Evolutionary conservation across 2,329 filamentous ascomycete species (phyloP).

Genomic region (Incumbomyces lentus): DNA sequence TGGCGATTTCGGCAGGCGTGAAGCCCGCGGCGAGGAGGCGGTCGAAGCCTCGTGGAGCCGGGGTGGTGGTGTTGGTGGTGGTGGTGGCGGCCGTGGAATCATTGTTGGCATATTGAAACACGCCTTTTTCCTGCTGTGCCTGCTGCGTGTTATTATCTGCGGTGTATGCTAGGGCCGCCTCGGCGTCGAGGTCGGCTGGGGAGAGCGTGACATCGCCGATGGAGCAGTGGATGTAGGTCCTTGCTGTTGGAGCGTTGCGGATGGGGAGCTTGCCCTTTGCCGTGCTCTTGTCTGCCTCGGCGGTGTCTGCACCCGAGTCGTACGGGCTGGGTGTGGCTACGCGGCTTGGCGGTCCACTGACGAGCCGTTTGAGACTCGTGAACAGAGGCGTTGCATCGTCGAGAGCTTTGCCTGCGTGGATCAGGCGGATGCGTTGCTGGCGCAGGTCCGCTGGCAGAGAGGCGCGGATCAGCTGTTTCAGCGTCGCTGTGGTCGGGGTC

Average conservation of each 20-base stretch:
- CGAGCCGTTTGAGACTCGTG: slow-evolving; percentile 54
- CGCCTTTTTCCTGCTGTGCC: background rate
- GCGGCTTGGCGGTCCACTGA: slow-evolving; percentile 38
- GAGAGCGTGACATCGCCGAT: slow-evolving; percentile 67
- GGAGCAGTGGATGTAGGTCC: slow-evolving; percentile 87
- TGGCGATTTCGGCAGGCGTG: slow-evolving; percentile 69
- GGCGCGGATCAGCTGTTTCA: slow-evolving; percentile 72
- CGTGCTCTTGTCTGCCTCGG: slow-evolving; percentile 24
- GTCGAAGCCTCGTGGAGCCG: slow-evolving; percentile 69
- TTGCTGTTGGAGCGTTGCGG: slow-evolving; percentile 38
- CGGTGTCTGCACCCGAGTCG: slow-evolving; percentile 16
- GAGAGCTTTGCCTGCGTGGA: slow-evolving; percentile 79
- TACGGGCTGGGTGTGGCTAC: slow-evolving; percentile 23
- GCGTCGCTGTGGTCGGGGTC: slow-evolving; percentile 58
- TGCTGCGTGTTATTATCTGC: background rate
- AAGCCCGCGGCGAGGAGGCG: slow-evolving; percentile 73
- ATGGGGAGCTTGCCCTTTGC: slow-evolving; percentile 60
- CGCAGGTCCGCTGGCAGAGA: slow-evolving; percentile 54
- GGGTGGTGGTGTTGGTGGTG: slow-evolving; percentile 15
- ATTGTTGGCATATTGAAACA: background rate
- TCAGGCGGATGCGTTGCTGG: slow-evolving; percentile 69
- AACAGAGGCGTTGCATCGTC: slow-evolving; percentile 61
- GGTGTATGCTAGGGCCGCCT: slow-evolving; percentile 14
- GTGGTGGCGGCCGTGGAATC: background rate
- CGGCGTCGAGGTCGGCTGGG: slow-evolving; percentile 52